Conservation (phyloP, 768 basidiomycete species). For the Thelephora ganbajun region DNA sequence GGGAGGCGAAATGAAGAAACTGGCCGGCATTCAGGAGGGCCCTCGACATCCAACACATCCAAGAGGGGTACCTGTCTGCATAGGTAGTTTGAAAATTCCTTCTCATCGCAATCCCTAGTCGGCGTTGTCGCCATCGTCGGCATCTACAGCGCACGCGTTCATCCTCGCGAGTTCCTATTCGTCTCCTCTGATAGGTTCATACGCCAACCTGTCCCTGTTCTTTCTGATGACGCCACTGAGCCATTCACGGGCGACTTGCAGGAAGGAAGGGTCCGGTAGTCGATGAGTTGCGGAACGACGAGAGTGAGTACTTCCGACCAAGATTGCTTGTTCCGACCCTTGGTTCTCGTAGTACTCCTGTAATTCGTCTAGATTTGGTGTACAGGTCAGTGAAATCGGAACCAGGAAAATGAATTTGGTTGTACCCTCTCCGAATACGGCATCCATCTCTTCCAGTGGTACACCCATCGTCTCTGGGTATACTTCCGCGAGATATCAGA, state of each 20-base stretch:
- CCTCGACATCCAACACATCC: no score
- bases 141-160: slow-evolving; percentile 20
- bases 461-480: slow-evolving; percentile 83
- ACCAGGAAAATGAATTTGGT: neutral
- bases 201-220: slow-evolving; percentile 22
- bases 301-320: slow-evolving; percentile 28
- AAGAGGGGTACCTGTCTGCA: neutral
- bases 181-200: slow-evolving; percentile 34
- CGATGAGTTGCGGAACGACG: slow-evolving; percentile 18
- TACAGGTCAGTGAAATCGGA: neutral
- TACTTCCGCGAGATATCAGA: slow-evolving; percentile 25
- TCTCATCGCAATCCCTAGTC: neutral
- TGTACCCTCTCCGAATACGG: slow-evolving; percentile 79
- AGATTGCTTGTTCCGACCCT: slow-evolving; percentile 43
- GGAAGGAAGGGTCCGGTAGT: slow-evolving; percentile 18
- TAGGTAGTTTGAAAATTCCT: neutral
- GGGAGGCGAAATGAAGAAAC: no score
- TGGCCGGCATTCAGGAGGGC: no score
- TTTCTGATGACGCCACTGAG: slow-evolving; percentile 35
- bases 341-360: slow-evolving; percentile 54
- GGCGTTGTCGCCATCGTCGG: slow-evolving; percentile 13
- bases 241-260: slow-evolving; percentile 25
- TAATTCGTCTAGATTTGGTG: slow-evolving; percentile 21
- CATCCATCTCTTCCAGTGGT: slow-evolving; percentile 84
- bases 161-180: slow-evolving; percentile 49